Conservation (phyloP, 1,284 basidiomycete genomes). For the Neonothopanus nambi region DNA sequence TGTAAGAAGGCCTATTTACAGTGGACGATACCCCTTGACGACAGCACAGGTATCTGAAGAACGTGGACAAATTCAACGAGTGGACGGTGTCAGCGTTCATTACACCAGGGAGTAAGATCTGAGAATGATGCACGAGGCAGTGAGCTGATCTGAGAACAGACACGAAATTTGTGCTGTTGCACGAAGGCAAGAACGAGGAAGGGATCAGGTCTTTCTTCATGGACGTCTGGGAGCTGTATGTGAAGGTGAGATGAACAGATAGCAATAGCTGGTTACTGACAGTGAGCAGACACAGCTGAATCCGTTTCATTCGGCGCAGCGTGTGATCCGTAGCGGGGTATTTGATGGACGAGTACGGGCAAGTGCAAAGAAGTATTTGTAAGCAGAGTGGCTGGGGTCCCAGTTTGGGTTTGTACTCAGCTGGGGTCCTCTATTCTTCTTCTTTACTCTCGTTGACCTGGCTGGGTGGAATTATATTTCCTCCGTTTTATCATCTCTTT, state of each 20-base stretch:
- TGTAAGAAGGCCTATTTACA: slow-evolving; percentile 60
- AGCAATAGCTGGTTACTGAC: slow-evolving; percentile 15
- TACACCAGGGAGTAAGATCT: slow-evolving; percentile 84
- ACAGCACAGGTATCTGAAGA: slow-evolving; percentile 80
- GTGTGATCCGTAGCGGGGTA: slow-evolving; percentile 70
- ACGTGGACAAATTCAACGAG: slow-evolving; percentile 94
- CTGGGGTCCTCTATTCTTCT: background rate
- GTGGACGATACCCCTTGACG: slow-evolving; percentile 16
- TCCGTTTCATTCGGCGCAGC: slow-evolving; percentile 91
- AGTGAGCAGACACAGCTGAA: slow-evolving; percentile 75
- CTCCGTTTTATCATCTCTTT: too few species aligned
- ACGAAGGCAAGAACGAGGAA: slow-evolving; percentile 95
- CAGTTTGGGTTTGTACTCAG: background rate
- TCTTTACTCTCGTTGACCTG: slow-evolving; percentile 6
- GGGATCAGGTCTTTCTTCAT: slow-evolving; percentile 89
- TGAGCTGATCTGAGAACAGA: slow-evolving; percentile 44
- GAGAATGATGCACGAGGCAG: background rate
- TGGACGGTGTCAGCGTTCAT: slow-evolving; percentile 96
- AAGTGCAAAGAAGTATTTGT: slow-evolving; percentile 87
- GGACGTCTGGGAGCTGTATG: slow-evolving; percentile 93
- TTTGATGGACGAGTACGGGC: slow-evolving; percentile 84
- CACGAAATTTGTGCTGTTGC: slow-evolving; percentile 88
- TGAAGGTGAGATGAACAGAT: slow-evolving; percentile 66
- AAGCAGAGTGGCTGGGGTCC: slow-evolving; percentile 12
- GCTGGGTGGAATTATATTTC: slow-evolving; percentile 9